These are phyloP conservation scores for Fusarium cyanostomum DNA, from an alignment of 2,329 filamentous ascomycete species.

Conservation along the genomic window DNA sequence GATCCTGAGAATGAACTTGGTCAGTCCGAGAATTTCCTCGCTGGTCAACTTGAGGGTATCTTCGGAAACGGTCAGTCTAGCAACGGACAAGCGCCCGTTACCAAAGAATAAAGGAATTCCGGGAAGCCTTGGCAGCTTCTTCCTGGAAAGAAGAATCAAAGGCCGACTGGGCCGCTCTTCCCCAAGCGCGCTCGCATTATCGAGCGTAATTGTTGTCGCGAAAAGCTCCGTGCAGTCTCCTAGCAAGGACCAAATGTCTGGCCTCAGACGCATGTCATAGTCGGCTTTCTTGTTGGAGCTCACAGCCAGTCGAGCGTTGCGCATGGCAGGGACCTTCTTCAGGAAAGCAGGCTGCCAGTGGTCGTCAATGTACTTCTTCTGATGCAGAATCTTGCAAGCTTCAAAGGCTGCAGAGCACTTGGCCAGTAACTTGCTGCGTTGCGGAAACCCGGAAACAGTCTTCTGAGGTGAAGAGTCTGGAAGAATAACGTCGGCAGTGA, in stretches of 20 bases:
- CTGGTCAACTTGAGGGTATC: constrained; percentile 55
- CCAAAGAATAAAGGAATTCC: constrained; percentile 78
- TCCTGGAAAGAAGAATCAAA: constrained; percentile 76
- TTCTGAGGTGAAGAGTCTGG: constrained; percentile 78
- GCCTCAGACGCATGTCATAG: constrained; percentile 84
- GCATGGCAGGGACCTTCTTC: constrained; percentile 79
- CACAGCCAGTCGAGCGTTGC: constrained; percentile 88
- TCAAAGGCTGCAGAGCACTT: constrained; percentile 92
- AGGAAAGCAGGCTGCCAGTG: constrained; percentile 77
- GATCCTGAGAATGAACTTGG: constrained; percentile 76
- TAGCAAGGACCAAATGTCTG: constrained; percentile 71
- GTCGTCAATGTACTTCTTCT: constrained; percentile 74
- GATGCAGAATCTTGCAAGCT: constrained; percentile 75
- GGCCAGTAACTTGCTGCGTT: constrained; percentile 77
- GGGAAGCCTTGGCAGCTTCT: constrained; percentile 70
- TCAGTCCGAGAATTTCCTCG: constrained; percentile 64
- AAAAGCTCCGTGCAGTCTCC: constrained; percentile 61
- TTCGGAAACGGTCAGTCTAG: constrained; percentile 59
- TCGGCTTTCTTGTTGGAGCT: constrained; percentile 76
- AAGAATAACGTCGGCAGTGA: constrained; percentile 80
- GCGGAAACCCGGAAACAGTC: constrained; percentile 69
- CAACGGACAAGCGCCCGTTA: constrained; percentile 65
- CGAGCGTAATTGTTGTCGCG: constrained; percentile 68
- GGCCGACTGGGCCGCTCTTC: constrained; percentile 63
- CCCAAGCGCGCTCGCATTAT: constrained; percentile 63